phyloP scores from a whole-genome alignment of 208 protist species.

The Angomonas deanei region DNA sequence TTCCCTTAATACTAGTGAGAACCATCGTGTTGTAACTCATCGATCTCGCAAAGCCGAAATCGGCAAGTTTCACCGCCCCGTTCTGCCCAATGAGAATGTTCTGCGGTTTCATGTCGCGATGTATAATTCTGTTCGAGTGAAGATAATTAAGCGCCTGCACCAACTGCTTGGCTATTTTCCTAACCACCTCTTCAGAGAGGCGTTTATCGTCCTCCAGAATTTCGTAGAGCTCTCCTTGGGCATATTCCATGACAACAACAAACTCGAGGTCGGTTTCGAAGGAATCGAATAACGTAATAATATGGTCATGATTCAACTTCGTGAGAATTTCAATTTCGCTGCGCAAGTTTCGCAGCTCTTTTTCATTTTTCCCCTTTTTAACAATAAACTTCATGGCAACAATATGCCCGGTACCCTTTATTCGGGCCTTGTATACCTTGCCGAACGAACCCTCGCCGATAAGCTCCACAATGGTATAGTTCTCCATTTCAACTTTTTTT shows the following conservation, averaged over 20 bases:
- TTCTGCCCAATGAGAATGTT: constrained; percentile 96
- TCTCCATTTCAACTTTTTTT: constrained; percentile 56
- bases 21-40: constrained; percentile 95
- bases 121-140: constrained; percentile 96
- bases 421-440: constrained; percentile 96
- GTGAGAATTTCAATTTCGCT: constrained; percentile 96
- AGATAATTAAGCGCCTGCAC: constrained; percentile 96
- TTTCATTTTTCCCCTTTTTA: constrained; percentile 94
- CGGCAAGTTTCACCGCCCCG: constrained; percentile 94
- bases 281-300: constrained; percentile 95
- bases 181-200: constrained; percentile 89
- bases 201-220: constrained; percentile 94
- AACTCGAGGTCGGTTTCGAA: constrained; percentile 96
- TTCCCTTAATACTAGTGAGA: constrained; percentile 94
- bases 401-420: constrained; percentile 89
- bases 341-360: constrained; percentile 89
- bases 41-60: constrained; percentile 97
- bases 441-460: constrained; percentile 98
- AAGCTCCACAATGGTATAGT: constrained; percentile 91
- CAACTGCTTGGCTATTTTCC: constrained; percentile 94
- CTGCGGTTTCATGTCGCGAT: constrained; percentile 94
- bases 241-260: constrained; percentile 91
- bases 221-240: constrained; percentile 93
- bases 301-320: constrained; percentile 94
- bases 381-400: constrained; percentile 98